Conservation (phyloP, 768 basidiomycete species). For the Xanthoconium stramineum region DNA sequence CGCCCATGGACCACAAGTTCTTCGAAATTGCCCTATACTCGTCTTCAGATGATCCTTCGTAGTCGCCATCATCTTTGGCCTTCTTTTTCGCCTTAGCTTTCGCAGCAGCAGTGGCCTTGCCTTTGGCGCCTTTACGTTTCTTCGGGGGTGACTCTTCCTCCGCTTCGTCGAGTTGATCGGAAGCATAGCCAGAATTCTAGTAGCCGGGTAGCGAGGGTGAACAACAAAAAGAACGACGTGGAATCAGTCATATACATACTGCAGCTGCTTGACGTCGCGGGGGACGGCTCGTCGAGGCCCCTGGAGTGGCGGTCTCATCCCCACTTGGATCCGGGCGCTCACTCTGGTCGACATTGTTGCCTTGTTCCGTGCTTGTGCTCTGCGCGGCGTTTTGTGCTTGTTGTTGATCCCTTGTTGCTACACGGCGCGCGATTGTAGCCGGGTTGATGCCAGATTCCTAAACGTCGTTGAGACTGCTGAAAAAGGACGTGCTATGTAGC, state of each 20-base stretch:
- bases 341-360: conserved; percentile 7
- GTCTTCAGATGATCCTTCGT: conserved; percentile 56
- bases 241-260: background rate
- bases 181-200: conserved; percentile 49
- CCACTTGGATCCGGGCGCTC: conserved; percentile 13
- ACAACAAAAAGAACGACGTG: background rate
- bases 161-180: conserved; percentile 72
- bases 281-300: conserved; percentile 13
- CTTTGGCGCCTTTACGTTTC: conserved; percentile 55
- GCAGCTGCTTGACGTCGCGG: conserved; percentile 10
- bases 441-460: conserved; percentile 55
- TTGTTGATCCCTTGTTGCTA: conserved; percentile 27
- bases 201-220: background rate
- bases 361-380: conserved; percentile 13
- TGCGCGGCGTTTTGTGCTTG: conserved; percentile 31
- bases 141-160: conserved; percentile 44
- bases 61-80: conserved; percentile 45
- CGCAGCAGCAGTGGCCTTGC: conserved; percentile 35
- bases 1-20: conserved; percentile 36
- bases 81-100: conserved; percentile 40
- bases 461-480: conserved; percentile 17
- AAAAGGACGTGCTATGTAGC: background rate
- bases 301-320: background rate
- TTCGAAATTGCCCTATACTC: conserved; percentile 66
- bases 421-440: conserved; percentile 38